Percentiles rank a stretch among this genome's conserved stretches.
Conservation (phyloP, 1,139 yeast species). For the Ogataea hybrid region DNA sequence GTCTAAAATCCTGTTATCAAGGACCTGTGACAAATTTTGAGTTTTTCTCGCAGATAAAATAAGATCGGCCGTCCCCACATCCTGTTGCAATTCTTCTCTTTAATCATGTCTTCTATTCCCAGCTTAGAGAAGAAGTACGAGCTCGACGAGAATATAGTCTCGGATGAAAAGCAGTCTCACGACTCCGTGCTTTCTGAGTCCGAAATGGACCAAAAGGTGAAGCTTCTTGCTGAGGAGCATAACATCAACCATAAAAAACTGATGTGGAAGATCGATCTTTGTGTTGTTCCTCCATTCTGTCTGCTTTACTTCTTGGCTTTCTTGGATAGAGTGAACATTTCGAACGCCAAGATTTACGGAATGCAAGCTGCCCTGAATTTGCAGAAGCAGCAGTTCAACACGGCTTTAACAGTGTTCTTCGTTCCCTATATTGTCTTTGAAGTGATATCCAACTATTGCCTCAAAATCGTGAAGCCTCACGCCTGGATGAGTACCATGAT, state of each 20-base stretch:
- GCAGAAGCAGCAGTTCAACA: slow-evolving; percentile 58
- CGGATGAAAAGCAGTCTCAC: slow-evolving; percentile 8
- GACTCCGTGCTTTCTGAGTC: slow-evolving; percentile 14
- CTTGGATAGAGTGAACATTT: slow-evolving; percentile 70
- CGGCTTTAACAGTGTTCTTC: slow-evolving; percentile 65
- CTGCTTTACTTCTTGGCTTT: slow-evolving; percentile 66
- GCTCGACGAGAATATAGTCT: slow-evolving; percentile 13
- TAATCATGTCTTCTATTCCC: slow-evolving; percentile 15
- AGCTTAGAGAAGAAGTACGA: slow-evolving; percentile 17
- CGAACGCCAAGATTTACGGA: slow-evolving; percentile 72
- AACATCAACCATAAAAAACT: slow-evolving; percentile 47
- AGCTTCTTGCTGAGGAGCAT: slow-evolving; percentile 39
- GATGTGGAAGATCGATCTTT: slow-evolving; percentile 61
- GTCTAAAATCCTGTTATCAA: neutral
- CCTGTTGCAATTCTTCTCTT: neutral
- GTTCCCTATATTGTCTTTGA: slow-evolving; percentile 71
- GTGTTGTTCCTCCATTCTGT: slow-evolving; percentile 71
- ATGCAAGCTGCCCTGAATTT: slow-evolving; percentile 50
- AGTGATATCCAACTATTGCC: slow-evolving; percentile 59
- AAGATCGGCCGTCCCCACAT: slow-evolving; percentile 1
- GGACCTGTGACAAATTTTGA: neutral
- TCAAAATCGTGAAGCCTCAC: slow-evolving; percentile 63
- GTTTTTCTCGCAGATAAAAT: slow-evolving; percentile 2
- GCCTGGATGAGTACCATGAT: slow-evolving; percentile 59
- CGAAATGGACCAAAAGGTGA: slow-evolving; percentile 32